Base-by-base conservation (phyloP, 176 grass and related monocot genomes). In the Pontederia paniculata region DNA sequence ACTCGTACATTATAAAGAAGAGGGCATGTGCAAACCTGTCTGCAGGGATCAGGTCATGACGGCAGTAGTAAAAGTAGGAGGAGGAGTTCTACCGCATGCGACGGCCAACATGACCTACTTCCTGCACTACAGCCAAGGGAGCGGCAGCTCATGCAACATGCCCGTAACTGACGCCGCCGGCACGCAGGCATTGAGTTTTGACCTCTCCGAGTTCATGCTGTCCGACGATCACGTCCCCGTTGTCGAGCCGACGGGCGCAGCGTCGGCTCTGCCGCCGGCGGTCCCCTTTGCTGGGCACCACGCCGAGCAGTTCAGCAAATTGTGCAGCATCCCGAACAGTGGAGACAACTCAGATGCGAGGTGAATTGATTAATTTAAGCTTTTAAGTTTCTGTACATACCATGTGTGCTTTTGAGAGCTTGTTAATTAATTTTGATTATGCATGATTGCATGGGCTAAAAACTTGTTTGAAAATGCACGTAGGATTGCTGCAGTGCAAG, bases 171-270 rank as follows among this genome's bases (percentile, higher is more conserved):
- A 42, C 23, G 15, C 12, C 28, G 7, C 28, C 56, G 15, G 9
- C 31, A 17, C 9, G n/a, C 15, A 9, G 15, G 48, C 48, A 17
- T 16, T 37, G 15, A 9, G 13, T 4, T 41, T 42, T 15, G 56
- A 59, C 17, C 25, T 59, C 14, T 42, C 56, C 28, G 56, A 59
- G 16, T 59, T 59, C 23, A 17, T 59, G 14, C 17, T 17, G 56
- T 18, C n/a, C 8, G 56, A 37, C 28, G 28, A 37, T 37, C 28
- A 43, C 23, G 28, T 37, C 5, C 5, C 28, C 28, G 7, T 37
- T 37, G 28, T 1, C 28, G 28, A 4, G 17, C 10, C 59, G 42
- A 0, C 42, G 6, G 3, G 9, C 10, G 42, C 1, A 10, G 17
- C 15, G 13, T 6, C 48, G 6, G 48, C 13, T 13, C 12, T 17